Base-by-base conservation (phyloP, 2,329 filamentous ascomycete genomes). In the Aspergillus costaricaensis region DNA sequence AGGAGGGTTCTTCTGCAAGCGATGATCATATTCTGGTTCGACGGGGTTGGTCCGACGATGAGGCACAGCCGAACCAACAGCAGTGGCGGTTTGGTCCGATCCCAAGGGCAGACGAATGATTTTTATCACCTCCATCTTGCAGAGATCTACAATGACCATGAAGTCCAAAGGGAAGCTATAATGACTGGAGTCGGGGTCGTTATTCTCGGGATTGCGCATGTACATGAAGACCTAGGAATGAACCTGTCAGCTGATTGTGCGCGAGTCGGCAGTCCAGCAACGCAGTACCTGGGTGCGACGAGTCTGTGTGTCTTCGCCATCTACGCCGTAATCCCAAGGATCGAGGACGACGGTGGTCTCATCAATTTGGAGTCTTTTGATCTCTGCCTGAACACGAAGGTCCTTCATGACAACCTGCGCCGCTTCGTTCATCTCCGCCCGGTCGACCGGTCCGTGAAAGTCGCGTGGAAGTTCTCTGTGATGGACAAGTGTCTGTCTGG, bases 141-240 rank as follows among this genome's bases (percentile, higher is more conserved):
- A 32, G 4, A 19, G 77, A 9, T 81, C 81, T 52, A 82, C 77
- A 65, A 85, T 82, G 7, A 81, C 80, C 50, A 77, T 79, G 25
- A 86, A 76, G 55, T 84, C 79, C 7, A 86, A 75, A 0, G 84
- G 84, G 57, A 85, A 85, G 5, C 84, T 83, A 65, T 86, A 86
- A 70, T 83, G 81, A 66, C 86, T 86, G 19, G 82, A 78, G 57
- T 85, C 82, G 3, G 17, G 27, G 6, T 32, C 43, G 12, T 56
- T 36, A 4, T 55, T 41, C 3, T 21, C 10, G 14, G 53, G 54
- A 6, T 27, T 38, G 8, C 32, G 32, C 49, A 61, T 41, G 5
- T 58, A 61, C 15, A 55, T 55, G 19, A 47, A 59, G 25, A 55
- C 52, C 49, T 57, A 21, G 12, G 15, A 41, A 7, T 48, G 44